These are phyloP conservation scores for Omphalotus olearius DNA, from an alignment of 1,284 basidiomycete genomes.

Conservation along the genomic window DNA sequence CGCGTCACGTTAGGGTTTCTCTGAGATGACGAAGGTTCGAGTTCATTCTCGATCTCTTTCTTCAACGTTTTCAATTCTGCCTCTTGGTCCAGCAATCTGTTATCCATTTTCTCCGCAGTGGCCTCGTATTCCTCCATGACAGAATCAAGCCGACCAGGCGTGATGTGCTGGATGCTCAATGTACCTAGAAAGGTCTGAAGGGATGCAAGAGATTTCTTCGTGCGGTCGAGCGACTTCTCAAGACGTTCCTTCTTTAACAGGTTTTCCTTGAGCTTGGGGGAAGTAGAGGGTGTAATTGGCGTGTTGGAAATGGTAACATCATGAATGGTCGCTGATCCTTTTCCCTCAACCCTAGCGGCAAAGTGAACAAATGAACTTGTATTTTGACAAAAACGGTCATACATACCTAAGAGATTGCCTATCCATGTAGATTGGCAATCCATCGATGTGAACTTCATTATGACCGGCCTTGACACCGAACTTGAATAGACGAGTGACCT, in stretches of 20 bases:
- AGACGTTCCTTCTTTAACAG: conserved; percentile 9
- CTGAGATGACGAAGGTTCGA: background rate
- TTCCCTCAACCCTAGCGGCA: conserved; percentile 24
- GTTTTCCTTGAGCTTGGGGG: conserved; percentile 20
- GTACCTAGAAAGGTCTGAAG: conserved; percentile 29
- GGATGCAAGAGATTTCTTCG: conserved; percentile 22
- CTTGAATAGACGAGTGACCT: background rate
- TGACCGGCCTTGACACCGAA: background rate
- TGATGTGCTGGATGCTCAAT: conserved; percentile 26
- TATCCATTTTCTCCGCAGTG: conserved; percentile 28
- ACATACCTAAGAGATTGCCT: background rate
- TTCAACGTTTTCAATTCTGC: conserved; percentile 12
- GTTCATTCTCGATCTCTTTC: conserved; percentile 6
- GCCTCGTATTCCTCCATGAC: conserved; percentile 29
- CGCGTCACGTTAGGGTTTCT: conserved; percentile 19
- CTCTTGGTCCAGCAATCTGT: conserved; percentile 22
- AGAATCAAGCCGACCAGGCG: conserved; percentile 23
- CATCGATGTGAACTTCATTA: background rate
- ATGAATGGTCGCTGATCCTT: conserved; percentile 25
- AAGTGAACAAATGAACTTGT: background rate
- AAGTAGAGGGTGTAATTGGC: conserved; percentile 11
- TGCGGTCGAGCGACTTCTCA: background rate
- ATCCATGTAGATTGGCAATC: background rate
- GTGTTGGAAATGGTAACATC: conserved; percentile 21
- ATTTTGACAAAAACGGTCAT: background rate